These are phyloP conservation scores for Trebouxiophyceae sp. DNA, from an alignment of 163 green algal species.

Conservation along the genomic window DNA sequence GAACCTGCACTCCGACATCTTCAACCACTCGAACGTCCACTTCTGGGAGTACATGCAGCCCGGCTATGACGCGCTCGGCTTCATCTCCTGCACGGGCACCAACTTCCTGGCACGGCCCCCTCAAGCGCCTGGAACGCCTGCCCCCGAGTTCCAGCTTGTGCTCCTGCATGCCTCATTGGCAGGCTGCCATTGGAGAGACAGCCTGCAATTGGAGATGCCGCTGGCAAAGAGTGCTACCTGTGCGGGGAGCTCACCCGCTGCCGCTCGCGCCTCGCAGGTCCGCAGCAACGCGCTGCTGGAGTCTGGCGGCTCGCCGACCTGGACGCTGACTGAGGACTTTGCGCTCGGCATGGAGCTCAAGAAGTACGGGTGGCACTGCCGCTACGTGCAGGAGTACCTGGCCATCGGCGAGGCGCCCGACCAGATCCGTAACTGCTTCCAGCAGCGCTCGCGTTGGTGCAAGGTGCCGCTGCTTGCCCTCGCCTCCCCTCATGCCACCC, in stretches of 20 bases:
- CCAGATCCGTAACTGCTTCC: conserved; percentile 55
- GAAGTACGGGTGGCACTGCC: conserved; percentile 45
- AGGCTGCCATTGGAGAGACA: background rate
- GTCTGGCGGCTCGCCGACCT: conserved; percentile 43
- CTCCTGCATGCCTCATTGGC: too few species aligned
- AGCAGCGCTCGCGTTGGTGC: conserved; percentile 53
- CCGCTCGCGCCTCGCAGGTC: conserved; percentile 11
- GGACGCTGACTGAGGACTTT: conserved; percentile 59
- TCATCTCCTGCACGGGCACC: conserved; percentile 57
- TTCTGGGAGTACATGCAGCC: conserved; percentile 34
- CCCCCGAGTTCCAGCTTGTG: too few species aligned
- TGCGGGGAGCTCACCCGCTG: too few species aligned
- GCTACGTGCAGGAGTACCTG: conserved; percentile 57
- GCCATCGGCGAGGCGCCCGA: conserved; percentile 49
- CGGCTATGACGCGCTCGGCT: conserved; percentile 53
- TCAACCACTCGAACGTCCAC: conserved; percentile 27
- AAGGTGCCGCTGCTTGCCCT: too few species aligned
- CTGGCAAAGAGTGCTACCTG: too few species aligned
- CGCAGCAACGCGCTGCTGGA: conserved; percentile 35
- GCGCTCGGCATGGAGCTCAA: conserved; percentile 59
- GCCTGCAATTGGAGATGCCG: background rate
- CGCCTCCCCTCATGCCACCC: too few species aligned
- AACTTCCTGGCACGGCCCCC: conserved; percentile 28
- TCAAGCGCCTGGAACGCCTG: too few species aligned
- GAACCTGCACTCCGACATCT: conserved; percentile 26